Conservation (phyloP, 2,329 filamentous ascomycete species). For the Fusarium euwallaceae region DNA sequence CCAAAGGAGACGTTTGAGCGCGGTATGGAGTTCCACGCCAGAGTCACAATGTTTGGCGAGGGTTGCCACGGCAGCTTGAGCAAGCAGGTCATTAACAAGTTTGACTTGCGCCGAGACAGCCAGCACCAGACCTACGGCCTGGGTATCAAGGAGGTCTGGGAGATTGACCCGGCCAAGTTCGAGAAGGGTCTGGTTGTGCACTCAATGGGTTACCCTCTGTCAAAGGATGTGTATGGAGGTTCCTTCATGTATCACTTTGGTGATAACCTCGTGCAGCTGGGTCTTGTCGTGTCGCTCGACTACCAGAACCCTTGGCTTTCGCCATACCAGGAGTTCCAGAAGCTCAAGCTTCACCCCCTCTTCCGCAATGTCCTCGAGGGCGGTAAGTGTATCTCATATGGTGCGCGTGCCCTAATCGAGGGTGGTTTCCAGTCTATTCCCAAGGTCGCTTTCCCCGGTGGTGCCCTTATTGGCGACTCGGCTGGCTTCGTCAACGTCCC, state of each 20-base stretch:
- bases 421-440: constrained; percentile 98
- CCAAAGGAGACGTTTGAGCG: constrained; percentile 93
- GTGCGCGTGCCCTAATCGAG: constrained; percentile 90
- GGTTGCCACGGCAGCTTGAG: constrained; percentile 96
- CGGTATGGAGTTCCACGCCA: constrained; percentile 98
- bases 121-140: constrained; percentile 96
- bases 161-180: constrained; percentile 93
- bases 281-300: constrained; percentile 92
- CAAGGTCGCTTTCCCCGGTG: constrained; percentile 95
- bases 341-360: constrained; percentile 97
- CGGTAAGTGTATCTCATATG: constrained; percentile 97
- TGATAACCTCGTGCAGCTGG: constrained; percentile 93
- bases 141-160: constrained; percentile 97
- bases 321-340: constrained; percentile 96
- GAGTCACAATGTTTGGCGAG: constrained; percentile 91
- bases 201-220: constrained; percentile 92
- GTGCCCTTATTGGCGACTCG: constrained; percentile 94
- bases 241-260: constrained; percentile 99
- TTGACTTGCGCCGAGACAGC: constrained; percentile 87
- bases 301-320: constrained; percentile 97
- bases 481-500: constrained; percentile 97
- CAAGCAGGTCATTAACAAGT: constrained; percentile 96
- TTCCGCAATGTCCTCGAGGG: constrained; percentile 91
- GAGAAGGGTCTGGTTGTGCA: constrained; percentile 87
- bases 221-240: constrained; percentile 91